Conservation (phyloP, 371 early-diverging fungal species). For the Cokeromyces recurvatus region DNA sequence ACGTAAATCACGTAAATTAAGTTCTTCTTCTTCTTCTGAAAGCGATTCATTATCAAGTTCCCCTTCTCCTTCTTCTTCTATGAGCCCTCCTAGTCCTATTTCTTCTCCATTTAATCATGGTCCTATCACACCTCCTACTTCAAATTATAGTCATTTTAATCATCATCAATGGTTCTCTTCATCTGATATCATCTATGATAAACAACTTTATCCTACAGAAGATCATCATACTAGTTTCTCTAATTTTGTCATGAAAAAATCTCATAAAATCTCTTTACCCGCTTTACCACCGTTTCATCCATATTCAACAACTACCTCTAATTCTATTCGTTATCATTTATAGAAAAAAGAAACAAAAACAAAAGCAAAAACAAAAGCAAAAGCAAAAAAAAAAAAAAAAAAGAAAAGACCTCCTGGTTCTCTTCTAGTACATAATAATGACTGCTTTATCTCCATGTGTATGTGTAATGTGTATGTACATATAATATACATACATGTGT, state of each 20-base stretch:
- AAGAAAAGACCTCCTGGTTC: too few species aligned
- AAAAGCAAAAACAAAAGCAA: too few species aligned
- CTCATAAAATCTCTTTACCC: not conserved
- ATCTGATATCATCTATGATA: constrained; percentile 6
- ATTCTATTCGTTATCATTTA: not conserved
- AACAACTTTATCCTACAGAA: not conserved
- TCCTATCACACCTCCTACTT: constrained; percentile 3
- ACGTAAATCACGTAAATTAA: constrained; percentile 39
- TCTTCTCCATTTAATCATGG: constrained; percentile 2
- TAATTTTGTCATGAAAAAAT: not conserved
- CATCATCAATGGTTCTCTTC: not conserved
- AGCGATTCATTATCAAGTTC: too few species aligned
- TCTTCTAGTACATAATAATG: too few species aligned
- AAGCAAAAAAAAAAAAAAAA: not conserved
- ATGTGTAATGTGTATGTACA: too few species aligned
- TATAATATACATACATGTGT: too few species aligned
- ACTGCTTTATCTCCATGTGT: too few species aligned
- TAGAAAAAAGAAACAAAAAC: too few species aligned
- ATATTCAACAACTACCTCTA: not conserved
- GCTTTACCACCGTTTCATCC: not conserved
- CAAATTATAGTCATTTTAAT: not conserved
- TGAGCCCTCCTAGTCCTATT: constrained; percentile 3
- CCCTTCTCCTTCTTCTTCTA: not conserved
- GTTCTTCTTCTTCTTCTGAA: not conserved
- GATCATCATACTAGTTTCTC: not conserved